Base-by-base conservation (phyloP, 139 green algal species). In the Picochlorum sp. region DNA sequence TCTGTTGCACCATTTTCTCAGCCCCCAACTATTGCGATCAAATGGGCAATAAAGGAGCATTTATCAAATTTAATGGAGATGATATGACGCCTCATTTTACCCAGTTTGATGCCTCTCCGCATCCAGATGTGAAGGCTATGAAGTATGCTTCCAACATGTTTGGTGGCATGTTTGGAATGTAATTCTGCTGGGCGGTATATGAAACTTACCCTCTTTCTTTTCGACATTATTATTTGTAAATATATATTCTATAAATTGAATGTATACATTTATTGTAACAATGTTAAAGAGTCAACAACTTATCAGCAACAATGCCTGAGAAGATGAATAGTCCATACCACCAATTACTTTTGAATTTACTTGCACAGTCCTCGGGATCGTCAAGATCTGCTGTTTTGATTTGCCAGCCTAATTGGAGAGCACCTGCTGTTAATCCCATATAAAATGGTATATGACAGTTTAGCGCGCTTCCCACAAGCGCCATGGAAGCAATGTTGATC, bases 1-100 rank as follows among this genome's bases (percentile, higher is more conserved):
- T 78, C 52, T 78, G 87, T 12, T 73, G 95, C 37, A 99, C 92
- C 13, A 79, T 99, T 7, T 99, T 99, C 78, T 89, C 71, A 3
- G 92, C 92, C 12, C 92, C 92, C 33, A 99, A 99, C 76, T 99
- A 98, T 73, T 97, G 88, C 61, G 83, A 91, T 57, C 69, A 81
- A 36, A 79, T 81, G 75, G 59, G 61, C 20, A 74, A 70, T 35
- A 69, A 69, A 80, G 91, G 83, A 36, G 90, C 92, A 4, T 99
- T 93, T 73, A 89, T 99, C 41, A 66, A 65, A 20, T 96, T 99
- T 70, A 84, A 88, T 39, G 81, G 79, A 29, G 45, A 59, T 0
- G 90, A 98, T 77, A 94, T 96, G 84, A 76, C 79, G 12, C 92
- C 92, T 1, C 70, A 91, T 33, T 97, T 97, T 73, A 96, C 87